Evolutionary conservation across 1,139 yeast species (phyloP).

Genomic region (Debaryomyces psychrophilus): DNA sequence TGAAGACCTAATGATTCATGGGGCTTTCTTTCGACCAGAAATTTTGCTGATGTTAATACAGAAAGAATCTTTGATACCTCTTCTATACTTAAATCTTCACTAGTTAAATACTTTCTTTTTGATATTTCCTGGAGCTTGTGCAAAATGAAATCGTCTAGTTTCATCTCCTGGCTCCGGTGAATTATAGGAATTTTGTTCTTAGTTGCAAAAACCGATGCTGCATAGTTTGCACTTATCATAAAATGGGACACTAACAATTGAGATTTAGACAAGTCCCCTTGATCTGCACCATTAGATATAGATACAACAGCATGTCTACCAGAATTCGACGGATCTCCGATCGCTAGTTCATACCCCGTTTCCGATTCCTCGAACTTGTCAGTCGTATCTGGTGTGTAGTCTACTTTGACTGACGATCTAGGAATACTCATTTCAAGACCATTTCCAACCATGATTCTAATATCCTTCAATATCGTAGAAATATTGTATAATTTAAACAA

Average conservation of each 20-base stretch:
- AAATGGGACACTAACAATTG: constrained; percentile 72
- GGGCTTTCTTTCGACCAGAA: constrained; percentile 34
- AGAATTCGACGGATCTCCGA: constrained; percentile 9
- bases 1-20: constrained; percentile 71
- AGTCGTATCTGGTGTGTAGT: constrained; percentile 4
- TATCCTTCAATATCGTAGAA: constrained; percentile 29
- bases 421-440: constrained; percentile 20
- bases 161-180: constrained; percentile 45
- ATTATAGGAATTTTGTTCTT: constrained; percentile 57
- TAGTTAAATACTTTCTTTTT: constrained; percentile 26
- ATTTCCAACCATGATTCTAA: constrained; percentile 26
- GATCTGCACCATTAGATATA: constrained; percentile 21
- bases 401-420: constrained; percentile 20
- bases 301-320: constrained; percentile 14
- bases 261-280: constrained; percentile 37
- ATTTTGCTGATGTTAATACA: constrained; percentile 36
- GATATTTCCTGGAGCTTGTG: constrained; percentile 47
- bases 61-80: constrained; percentile 25
- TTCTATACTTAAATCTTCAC: constrained; percentile 19
- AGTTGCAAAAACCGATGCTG: constrained; percentile 57
- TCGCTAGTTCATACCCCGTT: constrained; percentile 20
- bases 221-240: constrained; percentile 76
- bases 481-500: constrained; percentile 34
- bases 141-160: constrained; percentile 26
- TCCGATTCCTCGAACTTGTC: constrained; percentile 12